Percentiles rank a stretch among this genome's conserved stretches.
Conservation (phyloP, 78 protist genomes). For the Trichosphaerium sp. region DNA sequence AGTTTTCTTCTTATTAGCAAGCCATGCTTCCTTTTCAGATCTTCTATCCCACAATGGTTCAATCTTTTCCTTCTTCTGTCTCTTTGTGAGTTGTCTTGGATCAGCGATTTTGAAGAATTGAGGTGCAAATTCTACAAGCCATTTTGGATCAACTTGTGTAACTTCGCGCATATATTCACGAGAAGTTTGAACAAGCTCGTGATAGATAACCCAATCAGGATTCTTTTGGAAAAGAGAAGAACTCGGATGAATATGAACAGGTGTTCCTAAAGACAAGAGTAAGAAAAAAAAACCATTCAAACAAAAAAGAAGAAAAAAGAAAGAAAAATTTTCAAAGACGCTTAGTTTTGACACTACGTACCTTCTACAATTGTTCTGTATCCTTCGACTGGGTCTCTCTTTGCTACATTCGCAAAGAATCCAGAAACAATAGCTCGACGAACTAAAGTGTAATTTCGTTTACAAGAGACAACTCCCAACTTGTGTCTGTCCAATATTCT, state of each 20-base stretch:
- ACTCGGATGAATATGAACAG: slow-evolving; percentile 91
- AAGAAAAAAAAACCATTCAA: no score
- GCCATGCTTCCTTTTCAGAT: no score
- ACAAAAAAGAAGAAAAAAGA: no score
- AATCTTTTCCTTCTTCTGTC: slow-evolving; percentile 75
- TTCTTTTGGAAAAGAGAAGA: slow-evolving; percentile 81
- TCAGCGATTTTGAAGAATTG: slow-evolving; percentile 68
- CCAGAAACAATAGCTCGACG: slow-evolving; percentile 84
- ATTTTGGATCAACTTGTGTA: slow-evolving; percentile 83
- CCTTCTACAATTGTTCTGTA: slow-evolving; percentile 81
- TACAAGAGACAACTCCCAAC: slow-evolving; percentile 65
- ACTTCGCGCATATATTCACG: slow-evolving; percentile 96
- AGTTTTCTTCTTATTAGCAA: no score
- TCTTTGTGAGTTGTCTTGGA: slow-evolving; percentile 60
- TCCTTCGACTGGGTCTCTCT: slow-evolving; percentile 94
- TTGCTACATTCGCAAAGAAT: slow-evolving; percentile 91
- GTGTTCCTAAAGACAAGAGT: no score
- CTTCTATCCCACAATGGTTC: slow-evolving; percentile 89
- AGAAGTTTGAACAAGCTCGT: slow-evolving; percentile 88
- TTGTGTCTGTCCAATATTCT: slow-evolving; percentile 86
- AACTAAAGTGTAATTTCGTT: slow-evolving; percentile 62
- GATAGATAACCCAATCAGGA: slow-evolving; percentile 91
- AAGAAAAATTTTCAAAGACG: no score
- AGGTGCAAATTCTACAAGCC: slow-evolving; percentile 95
- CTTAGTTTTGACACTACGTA: no score